Evolutionary conservation across 2,329 filamentous ascomycete genomes (phyloP), one percentile per base, ranked within the genome.

Genomic region (Hortaea werneckii): DNA sequence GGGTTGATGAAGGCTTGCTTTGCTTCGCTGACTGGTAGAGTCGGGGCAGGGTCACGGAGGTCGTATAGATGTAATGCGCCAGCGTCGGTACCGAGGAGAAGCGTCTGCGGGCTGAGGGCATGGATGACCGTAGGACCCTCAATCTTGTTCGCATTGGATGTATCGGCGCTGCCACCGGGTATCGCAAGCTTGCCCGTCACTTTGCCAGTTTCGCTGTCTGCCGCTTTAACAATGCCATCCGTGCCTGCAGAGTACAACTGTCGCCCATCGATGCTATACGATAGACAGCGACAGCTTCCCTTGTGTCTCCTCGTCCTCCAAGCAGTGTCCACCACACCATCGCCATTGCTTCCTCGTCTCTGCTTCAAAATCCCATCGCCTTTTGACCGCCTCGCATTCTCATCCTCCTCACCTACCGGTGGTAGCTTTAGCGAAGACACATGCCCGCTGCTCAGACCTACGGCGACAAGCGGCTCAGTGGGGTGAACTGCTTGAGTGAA

Each of bases 261-360:
- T 53, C 78, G 71, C n/a, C 90, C 92, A 63, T 95, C 89, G 47
- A 79, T 67, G 53, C 80, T 83, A 67, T 89, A 96, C 4, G 76
- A 80, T 45, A 96, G 69, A 49, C 80, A 82, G 44, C 92, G 78
- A 63, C 90, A 96, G 73, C 88, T 95, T 9, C 88, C 90, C 72
- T 95, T 94, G 70, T 98, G 92, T 50, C 92, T 77, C 55, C 82
- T 76, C 5, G 92, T 96, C 57, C 79, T 78, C 92, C 92, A 98
- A 49, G 82, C 71, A 0, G 83, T 87, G 55, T 89, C 85, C 51
- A 96, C 85, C 46, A 82, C 79, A 38, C 82, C 84, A 51, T 77
- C 83, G 8, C 87, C 87, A 57, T 72, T 75, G 56, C 73, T 71
- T 26, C 71, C 71, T 41, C 58, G 41, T 29, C 60, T 46, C 10